These are phyloP conservation scores for Xylaria cubensis DNA, from an alignment of 495 filamentous ascomycete genomes.

Conservation along the genomic window DNA sequence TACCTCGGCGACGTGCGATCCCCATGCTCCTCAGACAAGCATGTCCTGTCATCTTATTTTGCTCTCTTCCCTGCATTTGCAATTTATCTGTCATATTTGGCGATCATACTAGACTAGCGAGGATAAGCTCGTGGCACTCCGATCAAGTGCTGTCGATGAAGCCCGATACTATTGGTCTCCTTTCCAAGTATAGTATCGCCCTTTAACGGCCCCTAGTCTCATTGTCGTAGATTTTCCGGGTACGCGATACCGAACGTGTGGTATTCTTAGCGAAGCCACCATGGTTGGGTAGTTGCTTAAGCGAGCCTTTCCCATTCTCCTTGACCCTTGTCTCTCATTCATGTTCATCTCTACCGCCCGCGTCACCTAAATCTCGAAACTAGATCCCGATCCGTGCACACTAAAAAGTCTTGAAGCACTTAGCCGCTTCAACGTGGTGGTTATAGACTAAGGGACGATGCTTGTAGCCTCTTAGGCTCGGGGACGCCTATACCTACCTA, in stretches of 20 bases:
- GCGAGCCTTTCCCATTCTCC: slow-evolving; percentile 1
- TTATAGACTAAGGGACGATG: not conserved
- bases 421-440: not conserved
- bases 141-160: not conserved
- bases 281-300: not conserved
- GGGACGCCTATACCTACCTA: not conserved
- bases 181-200: not conserved
- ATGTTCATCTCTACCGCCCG: not conserved
- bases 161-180: not conserved
- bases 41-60: slow-evolving; percentile 13
- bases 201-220: not conserved
- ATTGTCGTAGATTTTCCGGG: not conserved
- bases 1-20: not conserved
- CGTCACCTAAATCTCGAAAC: not conserved
- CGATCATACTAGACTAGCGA: not conserved
- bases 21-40: not conserved
- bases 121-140: not conserved
- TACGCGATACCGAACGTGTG: not conserved
- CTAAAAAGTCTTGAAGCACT: not conserved
- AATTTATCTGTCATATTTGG: not conserved
- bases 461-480: not conserved
- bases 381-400: not conserved
- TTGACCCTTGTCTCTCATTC: not conserved
- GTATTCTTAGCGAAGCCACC: not conserved
- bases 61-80: not conserved